phyloP scores from a whole-genome alignment of 352 stramenopile genomes.

The Pythium plurisporium region DNA sequence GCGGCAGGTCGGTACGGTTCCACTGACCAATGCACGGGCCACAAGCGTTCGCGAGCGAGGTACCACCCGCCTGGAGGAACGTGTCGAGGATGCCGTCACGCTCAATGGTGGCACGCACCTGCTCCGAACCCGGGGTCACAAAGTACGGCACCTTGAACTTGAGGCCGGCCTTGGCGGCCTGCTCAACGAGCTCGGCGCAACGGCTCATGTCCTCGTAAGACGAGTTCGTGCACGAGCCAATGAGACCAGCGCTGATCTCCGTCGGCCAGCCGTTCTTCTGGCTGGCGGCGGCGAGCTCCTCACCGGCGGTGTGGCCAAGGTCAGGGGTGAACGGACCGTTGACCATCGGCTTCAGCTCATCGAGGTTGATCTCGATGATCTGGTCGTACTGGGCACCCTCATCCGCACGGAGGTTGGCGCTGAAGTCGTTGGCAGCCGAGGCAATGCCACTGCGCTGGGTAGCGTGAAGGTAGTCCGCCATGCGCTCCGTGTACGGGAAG shows the following conservation, averaged over 20 bases:
- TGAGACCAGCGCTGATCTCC: slow-evolving; percentile 88
- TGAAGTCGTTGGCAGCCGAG: slow-evolving; percentile 84
- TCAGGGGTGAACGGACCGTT: slow-evolving; percentile 93
- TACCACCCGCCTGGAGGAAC: slow-evolving; percentile 86
- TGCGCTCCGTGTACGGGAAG: slow-evolving; percentile 91
- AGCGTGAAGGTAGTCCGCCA: slow-evolving; percentile 90
- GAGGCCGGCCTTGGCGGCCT: slow-evolving; percentile 76
- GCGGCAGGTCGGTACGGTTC: slow-evolving; percentile 87
- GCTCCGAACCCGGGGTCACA: slow-evolving; percentile 90
- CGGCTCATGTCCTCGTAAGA: slow-evolving; percentile 93
- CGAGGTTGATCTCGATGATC: slow-evolving; percentile 93
- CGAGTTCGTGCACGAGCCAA: slow-evolving; percentile 94
- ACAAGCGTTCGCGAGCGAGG: slow-evolving; percentile 90
- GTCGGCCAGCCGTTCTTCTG: slow-evolving; percentile 90
- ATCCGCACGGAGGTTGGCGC: slow-evolving; percentile 84
- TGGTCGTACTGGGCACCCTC: slow-evolving; percentile 91
- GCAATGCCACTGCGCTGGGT: slow-evolving; percentile 88
- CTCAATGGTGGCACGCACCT: slow-evolving; percentile 89
- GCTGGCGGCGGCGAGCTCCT: slow-evolving; percentile 54
- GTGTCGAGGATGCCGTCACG: slow-evolving; percentile 90
- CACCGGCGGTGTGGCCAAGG: slow-evolving; percentile 79
- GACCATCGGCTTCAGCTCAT: slow-evolving; percentile 86
- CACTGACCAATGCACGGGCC: slow-evolving; percentile 94
- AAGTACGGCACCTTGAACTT: slow-evolving; percentile 93
- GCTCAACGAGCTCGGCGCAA: slow-evolving; percentile 86